Evolutionary conservation across 495 filamentous ascomycete species (phyloP).

Genomic region (Apodospora peruviana): DNA sequence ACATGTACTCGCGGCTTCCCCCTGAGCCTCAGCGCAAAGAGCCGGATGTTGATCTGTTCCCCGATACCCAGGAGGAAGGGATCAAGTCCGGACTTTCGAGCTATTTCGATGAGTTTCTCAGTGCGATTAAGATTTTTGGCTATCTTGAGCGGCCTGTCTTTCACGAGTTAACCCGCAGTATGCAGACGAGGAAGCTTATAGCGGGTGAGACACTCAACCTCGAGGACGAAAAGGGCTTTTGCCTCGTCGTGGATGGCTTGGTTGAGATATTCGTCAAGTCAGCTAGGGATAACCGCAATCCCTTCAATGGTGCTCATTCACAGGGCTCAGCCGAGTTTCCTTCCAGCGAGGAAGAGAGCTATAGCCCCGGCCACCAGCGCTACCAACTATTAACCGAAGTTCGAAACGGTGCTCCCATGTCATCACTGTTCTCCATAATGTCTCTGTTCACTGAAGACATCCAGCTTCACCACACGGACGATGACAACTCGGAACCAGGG

Average conservation of each 20-base stretch:
- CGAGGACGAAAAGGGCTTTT: constrained; percentile 97
- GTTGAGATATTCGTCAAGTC: constrained; percentile 99
- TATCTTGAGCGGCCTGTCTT: constrained; percentile 96
- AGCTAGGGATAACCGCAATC: constrained; percentile 46
- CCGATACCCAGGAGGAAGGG: constrained; percentile 83
- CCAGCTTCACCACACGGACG: constrained; percentile 61
- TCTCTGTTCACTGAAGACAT: constrained; percentile 95
- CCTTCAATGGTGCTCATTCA: constrained; percentile 6
- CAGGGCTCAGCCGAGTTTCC: constrained; percentile 27
- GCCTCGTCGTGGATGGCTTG: constrained; percentile 90
- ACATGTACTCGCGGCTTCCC: constrained; percentile 90
- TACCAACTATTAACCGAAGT: constrained; percentile 93
- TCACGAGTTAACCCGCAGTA: constrained; percentile 92
- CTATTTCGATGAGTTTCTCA: constrained; percentile 96
- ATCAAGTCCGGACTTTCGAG: constrained; percentile 86
- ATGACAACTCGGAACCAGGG: constrained; percentile 40
- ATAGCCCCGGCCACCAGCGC: constrained; percentile 58
- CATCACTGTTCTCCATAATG: constrained; percentile 93
- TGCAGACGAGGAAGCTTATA: constrained; percentile 95
- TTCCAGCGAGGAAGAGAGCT: constrained; percentile 62
- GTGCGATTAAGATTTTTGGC: constrained; percentile 98
- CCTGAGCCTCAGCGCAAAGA: constrained; percentile 95
- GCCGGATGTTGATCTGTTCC: constrained; percentile 89
- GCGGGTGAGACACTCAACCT: constrained; percentile 91
- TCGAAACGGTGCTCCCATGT: constrained; percentile 98